Evolutionary conservation across 1,284 basidiomycete species (phyloP).

Genomic region (Ganoderma meredithae): DNA sequence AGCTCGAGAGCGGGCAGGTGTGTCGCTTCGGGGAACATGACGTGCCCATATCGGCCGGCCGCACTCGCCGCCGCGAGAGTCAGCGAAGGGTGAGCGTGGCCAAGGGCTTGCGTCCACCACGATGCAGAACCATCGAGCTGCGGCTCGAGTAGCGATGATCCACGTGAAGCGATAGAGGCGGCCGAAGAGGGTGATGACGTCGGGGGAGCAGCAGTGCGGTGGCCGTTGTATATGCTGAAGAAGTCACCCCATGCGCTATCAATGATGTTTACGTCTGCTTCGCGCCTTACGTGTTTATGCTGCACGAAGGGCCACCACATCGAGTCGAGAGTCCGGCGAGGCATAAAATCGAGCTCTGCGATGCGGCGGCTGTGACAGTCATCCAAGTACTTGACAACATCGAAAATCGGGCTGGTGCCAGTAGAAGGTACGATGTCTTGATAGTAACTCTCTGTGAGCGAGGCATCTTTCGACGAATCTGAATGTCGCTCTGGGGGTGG

Average conservation of each 20-base stretch:
- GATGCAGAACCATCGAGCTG: conserved; percentile 93
- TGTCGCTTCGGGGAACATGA: conserved; percentile 92
- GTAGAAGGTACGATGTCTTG: conserved; percentile 48
- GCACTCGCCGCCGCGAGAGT: conserved; percentile 89
- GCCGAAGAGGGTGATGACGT: conserved; percentile 28
- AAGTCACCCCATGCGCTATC: conserved; percentile 92
- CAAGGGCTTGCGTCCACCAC: conserved; percentile 98
- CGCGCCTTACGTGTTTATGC: conserved; percentile 76
- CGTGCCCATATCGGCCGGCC: conserved; percentile 95
- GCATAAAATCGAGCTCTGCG: conserved; percentile 79
- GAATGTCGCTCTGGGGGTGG: conserved; percentile 65
- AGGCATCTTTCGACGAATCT: conserved; percentile 57
- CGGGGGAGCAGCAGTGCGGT: conserved; percentile 19
- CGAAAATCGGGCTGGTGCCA: conserved; percentile 51
- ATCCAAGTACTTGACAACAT: conserved; percentile 70
- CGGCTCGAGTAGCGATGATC: conserved; percentile 63
- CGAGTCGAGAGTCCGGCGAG: conserved; percentile 75
- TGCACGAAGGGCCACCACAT: conserved; percentile 99
- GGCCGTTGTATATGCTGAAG: conserved; percentile 73
- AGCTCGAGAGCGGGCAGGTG: conserved; percentile 87
- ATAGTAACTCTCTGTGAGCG: conserved; percentile 78
- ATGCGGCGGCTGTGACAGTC: conserved; percentile 69
- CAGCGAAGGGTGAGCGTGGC: conserved; percentile 82
- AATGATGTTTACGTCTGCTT: conserved; percentile 86
- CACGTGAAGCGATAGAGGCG: background rate